Conservation (phyloP, 2,329 filamentous ascomycete species). For the Sarocladium kiliense region DNA sequence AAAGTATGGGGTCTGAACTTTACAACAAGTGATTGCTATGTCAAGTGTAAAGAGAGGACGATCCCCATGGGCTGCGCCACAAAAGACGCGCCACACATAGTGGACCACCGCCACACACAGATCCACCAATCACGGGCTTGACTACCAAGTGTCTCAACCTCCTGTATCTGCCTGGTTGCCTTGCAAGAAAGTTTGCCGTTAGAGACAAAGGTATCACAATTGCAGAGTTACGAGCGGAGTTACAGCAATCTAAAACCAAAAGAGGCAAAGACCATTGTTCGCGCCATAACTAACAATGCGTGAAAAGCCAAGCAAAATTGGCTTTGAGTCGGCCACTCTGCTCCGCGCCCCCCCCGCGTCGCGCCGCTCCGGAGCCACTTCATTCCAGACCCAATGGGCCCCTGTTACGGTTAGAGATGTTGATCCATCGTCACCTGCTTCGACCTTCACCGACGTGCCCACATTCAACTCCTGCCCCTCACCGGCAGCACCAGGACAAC, state of each 20-base stretch:
- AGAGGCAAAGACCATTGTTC: neutral
- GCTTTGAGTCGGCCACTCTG: neutral
- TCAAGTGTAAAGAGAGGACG: no score
- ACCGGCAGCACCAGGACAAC: neutral
- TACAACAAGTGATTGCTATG: no score
- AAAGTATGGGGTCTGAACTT: no score
- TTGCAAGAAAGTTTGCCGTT: neutral
- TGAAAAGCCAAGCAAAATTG: neutral
- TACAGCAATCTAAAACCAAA: neutral
- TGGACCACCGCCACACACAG: neutral
- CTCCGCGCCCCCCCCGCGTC: constrained; percentile 2
- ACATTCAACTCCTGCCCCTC: neutral
- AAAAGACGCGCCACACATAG: neutral
- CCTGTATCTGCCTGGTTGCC: neutral
- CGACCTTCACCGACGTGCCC: neutral
- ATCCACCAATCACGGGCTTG: no score
- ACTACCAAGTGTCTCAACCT: neutral
- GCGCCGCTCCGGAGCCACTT: constrained; percentile 5
- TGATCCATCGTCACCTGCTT: constrained; percentile 1
- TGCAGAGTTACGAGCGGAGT: neutral
- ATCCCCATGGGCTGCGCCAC: neutral
- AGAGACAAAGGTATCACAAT: neutral
- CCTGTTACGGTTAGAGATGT: constrained; percentile 4
- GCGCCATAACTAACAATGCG: neutral
- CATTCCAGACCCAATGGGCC: neutral